Conservation (phyloP, 768 basidiomycete species). For the Serpula lacrymans region DNA sequence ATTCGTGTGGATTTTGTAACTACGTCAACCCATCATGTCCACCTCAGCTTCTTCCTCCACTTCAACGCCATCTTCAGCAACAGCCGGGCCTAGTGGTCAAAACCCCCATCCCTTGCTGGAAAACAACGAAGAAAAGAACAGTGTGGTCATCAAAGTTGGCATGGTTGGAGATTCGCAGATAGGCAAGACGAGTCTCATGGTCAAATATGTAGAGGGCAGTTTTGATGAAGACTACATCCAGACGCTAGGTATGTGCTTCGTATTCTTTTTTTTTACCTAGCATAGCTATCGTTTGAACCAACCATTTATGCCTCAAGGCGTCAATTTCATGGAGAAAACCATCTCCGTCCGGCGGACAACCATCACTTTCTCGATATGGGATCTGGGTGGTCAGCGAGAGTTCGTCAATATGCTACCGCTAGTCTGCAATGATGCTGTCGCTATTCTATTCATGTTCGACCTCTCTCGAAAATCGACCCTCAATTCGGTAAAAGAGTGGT, state of each 20-base stretch:
- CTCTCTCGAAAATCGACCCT: slow-evolving; percentile 94
- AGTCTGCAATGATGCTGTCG: slow-evolving; percentile 99
- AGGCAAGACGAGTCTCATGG: slow-evolving; percentile 99
- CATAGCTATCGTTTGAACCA: slow-evolving; percentile 1
- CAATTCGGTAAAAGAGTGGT: slow-evolving; percentile 99
- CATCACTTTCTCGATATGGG: slow-evolving; percentile 99
- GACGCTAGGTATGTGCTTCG: slow-evolving; percentile 75
- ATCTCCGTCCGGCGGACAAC: slow-evolving; percentile 97
- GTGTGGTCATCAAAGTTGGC: slow-evolving; percentile 96
- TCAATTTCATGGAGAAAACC: slow-evolving; percentile 99
- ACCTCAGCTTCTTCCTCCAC: slow-evolving; percentile 47
- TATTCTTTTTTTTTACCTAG: background rate
- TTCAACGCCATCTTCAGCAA: slow-evolving; percentile 40
- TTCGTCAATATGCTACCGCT: slow-evolving; percentile 99
- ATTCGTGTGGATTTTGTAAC: slow-evolving; percentile 14
- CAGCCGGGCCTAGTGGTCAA: slow-evolving; percentile 51
- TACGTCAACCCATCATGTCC: slow-evolving; percentile 38
- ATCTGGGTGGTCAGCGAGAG: slow-evolving; percentile 94
- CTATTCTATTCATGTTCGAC: slow-evolving; percentile 99
- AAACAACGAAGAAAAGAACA: slow-evolving; percentile 76
- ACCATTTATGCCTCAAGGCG: slow-evolving; percentile 47
- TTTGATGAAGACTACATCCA: slow-evolving; percentile 99
- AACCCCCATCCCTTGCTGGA: slow-evolving; percentile 47
- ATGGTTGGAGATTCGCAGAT: slow-evolving; percentile 99
- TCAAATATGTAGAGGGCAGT: slow-evolving; percentile 98